Evolutionary conservation across 371 early-diverging fungal genomes (phyloP).

Genomic region (Encephalitozoon hellem): DNA sequence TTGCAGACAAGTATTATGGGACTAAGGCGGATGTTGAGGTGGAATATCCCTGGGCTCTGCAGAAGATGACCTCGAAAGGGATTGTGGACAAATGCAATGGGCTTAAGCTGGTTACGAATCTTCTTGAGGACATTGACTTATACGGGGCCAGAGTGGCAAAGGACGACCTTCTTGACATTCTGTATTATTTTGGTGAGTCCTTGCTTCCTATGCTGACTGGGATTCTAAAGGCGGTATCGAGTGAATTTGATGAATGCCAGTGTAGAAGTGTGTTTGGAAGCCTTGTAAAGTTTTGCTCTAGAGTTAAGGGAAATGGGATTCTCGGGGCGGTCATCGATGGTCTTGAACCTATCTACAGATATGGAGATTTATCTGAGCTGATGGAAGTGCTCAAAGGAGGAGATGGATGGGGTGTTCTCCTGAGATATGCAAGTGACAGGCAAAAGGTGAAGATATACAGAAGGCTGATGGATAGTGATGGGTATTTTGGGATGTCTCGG

Average conservation of each 20-base stretch:
- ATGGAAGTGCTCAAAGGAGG: not conserved
- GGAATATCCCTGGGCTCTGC: not conserved
- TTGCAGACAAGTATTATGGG: not conserved
- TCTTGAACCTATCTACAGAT: not conserved
- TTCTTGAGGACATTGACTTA: not conserved
- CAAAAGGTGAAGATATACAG: not conserved
- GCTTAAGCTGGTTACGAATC: not conserved
- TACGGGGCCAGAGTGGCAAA: not conserved
- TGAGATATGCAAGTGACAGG: not conserved
- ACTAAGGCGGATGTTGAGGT: not conserved
- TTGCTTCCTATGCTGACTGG: not conserved
- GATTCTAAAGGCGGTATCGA: not conserved
- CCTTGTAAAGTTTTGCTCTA: not conserved
- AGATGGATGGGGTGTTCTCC: not conserved
- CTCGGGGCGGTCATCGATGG: not conserved
- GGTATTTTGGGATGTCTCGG: constrained; percentile 70
- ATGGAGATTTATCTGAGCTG: not conserved
- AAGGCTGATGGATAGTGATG: not conserved
- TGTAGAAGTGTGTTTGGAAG: not conserved
- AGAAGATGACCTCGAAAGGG: not conserved
- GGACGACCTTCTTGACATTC: not conserved
- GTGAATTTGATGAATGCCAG: not conserved
- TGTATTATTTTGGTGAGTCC: not conserved
- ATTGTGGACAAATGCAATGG: not conserved
- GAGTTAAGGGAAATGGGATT: not conserved